Conservation (phyloP, 768 basidiomycete genomes). For the Naganishia antarctica region DNA sequence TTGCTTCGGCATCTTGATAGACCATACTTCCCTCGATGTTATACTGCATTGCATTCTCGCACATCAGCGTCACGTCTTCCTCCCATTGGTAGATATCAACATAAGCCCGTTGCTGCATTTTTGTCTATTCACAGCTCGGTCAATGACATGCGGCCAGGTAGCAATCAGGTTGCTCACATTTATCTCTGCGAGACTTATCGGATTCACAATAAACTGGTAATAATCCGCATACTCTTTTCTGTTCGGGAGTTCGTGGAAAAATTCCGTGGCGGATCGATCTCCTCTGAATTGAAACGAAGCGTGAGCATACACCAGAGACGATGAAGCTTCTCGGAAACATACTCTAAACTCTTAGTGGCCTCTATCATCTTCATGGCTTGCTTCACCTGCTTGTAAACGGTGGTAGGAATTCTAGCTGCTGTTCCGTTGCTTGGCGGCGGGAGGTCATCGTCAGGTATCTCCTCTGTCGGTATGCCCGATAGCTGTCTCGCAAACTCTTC, state of each 20-base stretch:
- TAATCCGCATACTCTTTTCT: constrained; percentile 69
- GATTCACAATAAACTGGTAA: constrained; percentile 69
- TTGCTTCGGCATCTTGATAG: constrained; percentile 42
- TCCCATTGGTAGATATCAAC: constrained; percentile 64
- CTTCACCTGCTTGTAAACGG: constrained; percentile 41
- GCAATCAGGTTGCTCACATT: constrained; percentile 52
- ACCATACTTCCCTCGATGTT: constrained; percentile 66
- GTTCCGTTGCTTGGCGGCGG: constrained; percentile 28
- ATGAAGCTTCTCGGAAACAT: constrained; percentile 21
- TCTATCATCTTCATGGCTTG: constrained; percentile 37
- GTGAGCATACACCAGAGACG: background rate
- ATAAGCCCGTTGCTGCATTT: constrained; percentile 76
- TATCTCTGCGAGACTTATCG: constrained; percentile 84
- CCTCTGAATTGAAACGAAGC: background rate
- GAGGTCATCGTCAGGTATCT: background rate
- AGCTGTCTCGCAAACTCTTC: constrained; percentile 6
- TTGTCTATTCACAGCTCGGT: constrained; percentile 67
- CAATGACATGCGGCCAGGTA: background rate
- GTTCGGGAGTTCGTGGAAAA: constrained; percentile 79
- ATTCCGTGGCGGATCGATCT: constrained; percentile 50
- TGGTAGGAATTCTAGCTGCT: background rate
- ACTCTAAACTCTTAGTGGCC: constrained; percentile 39
- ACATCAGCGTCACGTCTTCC: constrained; percentile 81
- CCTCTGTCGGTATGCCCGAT: constrained; percentile 12
- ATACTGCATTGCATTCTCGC: constrained; percentile 80